phyloP scores from a whole-genome alignment of 768 basidiomycete genomes.

The Leccinum boreale region DNA sequence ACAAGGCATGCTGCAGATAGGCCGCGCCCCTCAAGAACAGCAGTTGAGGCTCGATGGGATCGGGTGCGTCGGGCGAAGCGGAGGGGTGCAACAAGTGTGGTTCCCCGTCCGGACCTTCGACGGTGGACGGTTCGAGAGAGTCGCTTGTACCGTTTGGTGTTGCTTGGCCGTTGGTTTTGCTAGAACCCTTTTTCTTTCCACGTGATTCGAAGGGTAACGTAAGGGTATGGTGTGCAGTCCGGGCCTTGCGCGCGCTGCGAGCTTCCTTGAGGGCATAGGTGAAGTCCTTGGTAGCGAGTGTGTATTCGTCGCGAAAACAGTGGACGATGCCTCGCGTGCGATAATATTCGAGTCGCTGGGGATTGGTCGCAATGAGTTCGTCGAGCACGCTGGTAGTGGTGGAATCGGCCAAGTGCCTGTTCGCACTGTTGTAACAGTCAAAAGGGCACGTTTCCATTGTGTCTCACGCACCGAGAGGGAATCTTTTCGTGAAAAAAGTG shows the following conservation, averaged over 20 bases:
- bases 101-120: slow-evolving; percentile 51
- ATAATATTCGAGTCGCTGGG: slow-evolving; percentile 79
- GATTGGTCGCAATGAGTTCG: slow-evolving; percentile 67
- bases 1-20: slow-evolving; percentile 75
- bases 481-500: slow-evolving; percentile 96
- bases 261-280: slow-evolving; percentile 79
- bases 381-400: slow-evolving; percentile 78
- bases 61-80: slow-evolving; percentile 72
- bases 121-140: slow-evolving; percentile 35
- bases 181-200: slow-evolving; percentile 48
- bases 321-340: slow-evolving; percentile 90
- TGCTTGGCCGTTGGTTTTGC: slow-evolving; percentile 58
- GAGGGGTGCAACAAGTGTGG: slow-evolving; percentile 64
- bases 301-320: slow-evolving; percentile 83
- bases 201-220: slow-evolving; percentile 35
- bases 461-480: slow-evolving; percentile 70
- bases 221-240: slow-evolving; percentile 48
- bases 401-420: slow-evolving; percentile 81
- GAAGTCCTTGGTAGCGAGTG: slow-evolving; percentile 72
- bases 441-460: slow-evolving; percentile 4
- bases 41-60: slow-evolving; percentile 82
- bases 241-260: slow-evolving; percentile 64
- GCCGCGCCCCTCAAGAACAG: slow-evolving; percentile 82
- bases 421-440: slow-evolving; percentile 21
- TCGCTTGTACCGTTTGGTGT: slow-evolving; percentile 65